Percentiles rank a stretch among this genome's conserved stretches.
Evolutionary conservation across 1,139 yeast genomes (phyloP).

Genomic region (Suhomyces chickasaworum): DNA sequence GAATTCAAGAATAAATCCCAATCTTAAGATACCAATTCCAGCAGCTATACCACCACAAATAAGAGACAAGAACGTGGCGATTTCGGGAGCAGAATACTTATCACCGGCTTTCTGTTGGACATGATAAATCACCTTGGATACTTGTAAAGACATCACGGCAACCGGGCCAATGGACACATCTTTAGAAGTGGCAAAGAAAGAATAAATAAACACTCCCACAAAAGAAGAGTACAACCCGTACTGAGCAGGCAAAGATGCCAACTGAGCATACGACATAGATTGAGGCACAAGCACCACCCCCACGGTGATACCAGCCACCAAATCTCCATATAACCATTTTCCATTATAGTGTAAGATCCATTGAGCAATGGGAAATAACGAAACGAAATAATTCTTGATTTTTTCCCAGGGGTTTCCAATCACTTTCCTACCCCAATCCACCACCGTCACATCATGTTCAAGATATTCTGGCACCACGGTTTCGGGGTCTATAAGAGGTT

Average conservation of each 20-base stretch:
- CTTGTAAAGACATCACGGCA: constrained; percentile 92
- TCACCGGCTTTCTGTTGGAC: constrained; percentile 50
- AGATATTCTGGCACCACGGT: constrained; percentile 42
- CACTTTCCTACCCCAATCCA: constrained; percentile 46
- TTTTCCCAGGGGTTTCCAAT: constrained; percentile 44
- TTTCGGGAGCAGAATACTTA: constrained; percentile 57
- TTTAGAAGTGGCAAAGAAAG: constrained; percentile 91
- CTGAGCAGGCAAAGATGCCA: constrained; percentile 80
- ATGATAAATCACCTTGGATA: constrained; percentile 70
- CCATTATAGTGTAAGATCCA: constrained; percentile 87
- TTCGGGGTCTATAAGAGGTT: constrained; percentile 13
- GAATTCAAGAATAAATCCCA: constrained; percentile 86
- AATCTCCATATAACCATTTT: constrained; percentile 78
- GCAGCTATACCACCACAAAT: constrained; percentile 84
- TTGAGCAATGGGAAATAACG: constrained; percentile 73
- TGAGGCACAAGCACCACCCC: constrained; percentile 95
- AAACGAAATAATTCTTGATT: constrained; percentile 49
- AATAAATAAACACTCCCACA: constrained; percentile 86
- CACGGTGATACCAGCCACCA: constrained; percentile 90
- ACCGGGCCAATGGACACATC: constrained; percentile 97
- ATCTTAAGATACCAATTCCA: constrained; percentile 77
- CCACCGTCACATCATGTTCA: constrained; percentile 45
- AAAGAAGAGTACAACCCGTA: constrained; percentile 91
- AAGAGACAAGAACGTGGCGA: constrained; percentile 79
- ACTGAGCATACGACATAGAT: constrained; percentile 90